Evolutionary conservation across 73 alveolate genomes (phyloP).

Genomic region (Paraurostyla sp.): DNA sequence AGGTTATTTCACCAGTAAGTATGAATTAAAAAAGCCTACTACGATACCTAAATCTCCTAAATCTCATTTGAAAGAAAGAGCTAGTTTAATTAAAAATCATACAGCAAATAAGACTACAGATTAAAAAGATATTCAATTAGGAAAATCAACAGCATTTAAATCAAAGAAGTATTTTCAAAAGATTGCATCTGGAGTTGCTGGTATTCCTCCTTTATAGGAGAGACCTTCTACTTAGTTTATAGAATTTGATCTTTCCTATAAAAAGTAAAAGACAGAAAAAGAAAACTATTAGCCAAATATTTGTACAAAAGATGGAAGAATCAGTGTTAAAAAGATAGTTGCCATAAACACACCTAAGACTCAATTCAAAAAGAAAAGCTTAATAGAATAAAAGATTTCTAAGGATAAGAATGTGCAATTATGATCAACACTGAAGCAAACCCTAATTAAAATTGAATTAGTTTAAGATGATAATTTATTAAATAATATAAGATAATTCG

Average conservation of each 20-base stretch:
- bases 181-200: neutral
- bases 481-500: neutral
- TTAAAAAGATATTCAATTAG: neutral
- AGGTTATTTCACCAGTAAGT: neutral
- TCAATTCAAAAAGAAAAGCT: neutral
- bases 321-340: constrained; percentile 22
- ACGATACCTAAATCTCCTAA: constrained; percentile 28
- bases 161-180: neutral
- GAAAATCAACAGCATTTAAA: neutral
- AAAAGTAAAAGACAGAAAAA: neutral
- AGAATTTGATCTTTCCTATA: constrained; percentile 24
- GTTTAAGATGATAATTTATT: neutral
- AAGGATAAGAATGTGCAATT: neutral
- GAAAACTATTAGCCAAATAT: neutral
- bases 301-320: constrained; percentile 7
- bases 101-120: neutral
- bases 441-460: neutral
- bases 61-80: constrained; percentile 14
- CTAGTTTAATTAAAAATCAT: neutral
- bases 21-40: neutral
- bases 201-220: constrained; percentile 30
- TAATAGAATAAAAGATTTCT: neutral
- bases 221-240: neutral
- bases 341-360: neutral
- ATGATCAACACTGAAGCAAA: neutral